Evolutionary conservation across 352 stramenopile genomes (phyloP), one percentile per base, ranked within the genome.

Genomic region (Plasmopara halstedii): DNA sequence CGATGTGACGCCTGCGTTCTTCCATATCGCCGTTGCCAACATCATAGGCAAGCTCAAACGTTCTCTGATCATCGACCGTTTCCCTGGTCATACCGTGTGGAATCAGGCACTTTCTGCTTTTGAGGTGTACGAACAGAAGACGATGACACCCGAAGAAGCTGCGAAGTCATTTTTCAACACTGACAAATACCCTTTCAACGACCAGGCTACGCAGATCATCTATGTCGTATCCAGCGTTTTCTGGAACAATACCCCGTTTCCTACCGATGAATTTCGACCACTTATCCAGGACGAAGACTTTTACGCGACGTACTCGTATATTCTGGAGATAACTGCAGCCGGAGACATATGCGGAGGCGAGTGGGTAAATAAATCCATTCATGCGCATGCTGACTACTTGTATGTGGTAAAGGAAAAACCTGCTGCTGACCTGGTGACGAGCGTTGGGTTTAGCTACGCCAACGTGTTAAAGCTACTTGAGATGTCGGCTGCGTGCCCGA

Each of bases 81-180:
- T 58, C 6, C 42, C 57, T 25, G 54, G 40, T 5, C n/a, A 26
- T 5, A 45, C 57, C 23, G 59, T 79, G 14, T 81, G 69, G 66
- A 75, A 78, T 54, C 58, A 73, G 39, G 63, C 69, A 7, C 53
- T 75, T 21, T 29, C 45, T 13, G 58, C 46, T 32, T 81, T 76
- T 45, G 33, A 64, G 31, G 45, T 74, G 9, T 22, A 46, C 15
- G 34, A 67, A n/a, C 26, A 51, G 37, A 36, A 46, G 3, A 49
- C 53, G 6, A 50, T 74, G 45, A 47, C 50, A 2, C 37, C 45
- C 1, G 27, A 51, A 15, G 10, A 70, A 2, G 63, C 59, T 0
- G 58, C 62, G 4, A 18, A 39, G 14, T 22, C 2, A 8, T 39
- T 39, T 11, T 39, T 22, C 15, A 8, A 39, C 0, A n/a, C 11